Evolutionary conservation across 768 basidiomycete species (phyloP).

Genomic region (Boletellus ananas): DNA sequence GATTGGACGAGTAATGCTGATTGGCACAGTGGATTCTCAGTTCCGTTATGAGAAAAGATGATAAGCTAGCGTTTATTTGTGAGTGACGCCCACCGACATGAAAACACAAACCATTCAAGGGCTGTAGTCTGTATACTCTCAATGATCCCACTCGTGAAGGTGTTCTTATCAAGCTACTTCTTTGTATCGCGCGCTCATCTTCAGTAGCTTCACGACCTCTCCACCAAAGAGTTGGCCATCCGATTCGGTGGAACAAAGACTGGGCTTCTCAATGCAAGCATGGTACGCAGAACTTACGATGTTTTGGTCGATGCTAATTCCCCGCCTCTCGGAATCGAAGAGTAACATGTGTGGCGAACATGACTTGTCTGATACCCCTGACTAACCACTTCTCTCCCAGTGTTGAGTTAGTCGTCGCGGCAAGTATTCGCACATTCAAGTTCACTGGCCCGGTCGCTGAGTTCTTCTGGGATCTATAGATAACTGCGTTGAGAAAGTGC

Average conservation of each 20-base stretch:
- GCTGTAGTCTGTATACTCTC: conserved; percentile 58
- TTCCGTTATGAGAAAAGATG: conserved; percentile 43
- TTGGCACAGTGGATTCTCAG: conserved; percentile 52
- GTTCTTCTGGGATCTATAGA: conserved; percentile 28
- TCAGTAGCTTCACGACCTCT: conserved; percentile 68
- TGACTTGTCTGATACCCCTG: neutral
- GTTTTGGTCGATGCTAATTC: conserved; percentile 1
- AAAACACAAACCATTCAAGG: neutral
- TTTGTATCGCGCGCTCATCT: conserved; percentile 4
- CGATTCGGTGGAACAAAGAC: conserved; percentile 75
- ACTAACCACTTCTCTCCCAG: conserved; percentile 27
- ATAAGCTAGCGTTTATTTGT: conserved; percentile 63
- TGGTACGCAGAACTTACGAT: conserved; percentile 43
- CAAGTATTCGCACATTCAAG: conserved; percentile 33
- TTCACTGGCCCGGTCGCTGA: neutral
- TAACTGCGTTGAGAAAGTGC: conserved; percentile 77
- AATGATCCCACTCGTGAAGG: conserved; percentile 77
- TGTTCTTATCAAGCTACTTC: conserved; percentile 20
- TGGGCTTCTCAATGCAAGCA: conserved; percentile 75
- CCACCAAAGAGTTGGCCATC: conserved; percentile 66
- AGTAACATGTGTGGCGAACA: conserved; percentile 57
- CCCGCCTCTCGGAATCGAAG: conserved; percentile 33
- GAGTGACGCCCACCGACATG: conserved; percentile 21
- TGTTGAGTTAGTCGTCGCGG: conserved; percentile 67
- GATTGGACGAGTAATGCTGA: neutral